Evolutionary conservation across 768 basidiomycete species (phyloP), one percentile per base, ranked within the genome.

Genomic region (Collybiopsis luxurians): DNA sequence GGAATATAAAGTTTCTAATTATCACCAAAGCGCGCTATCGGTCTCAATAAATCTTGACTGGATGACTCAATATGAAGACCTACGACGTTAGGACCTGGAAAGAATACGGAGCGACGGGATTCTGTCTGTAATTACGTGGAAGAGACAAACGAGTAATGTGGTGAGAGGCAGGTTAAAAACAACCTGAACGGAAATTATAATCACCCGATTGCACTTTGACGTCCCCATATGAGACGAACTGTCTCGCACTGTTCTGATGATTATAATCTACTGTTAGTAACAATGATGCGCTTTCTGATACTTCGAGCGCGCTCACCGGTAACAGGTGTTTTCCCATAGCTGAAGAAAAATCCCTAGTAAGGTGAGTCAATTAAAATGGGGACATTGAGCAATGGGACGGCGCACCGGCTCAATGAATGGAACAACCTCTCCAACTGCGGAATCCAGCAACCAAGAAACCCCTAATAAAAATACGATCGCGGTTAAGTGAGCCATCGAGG

Each of bases 61-160:
- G 11, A 2, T 1, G 44, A 23, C 7, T 59, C 28, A 21, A 21
- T 27, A 68, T 59, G 63, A 23, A 13, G 5, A 50, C 50, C 17
- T 26, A 81, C 75, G 80, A 82, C 7, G 75, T 75, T 57, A 75
- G 81, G 11, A 83, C 72, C 59, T 80, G 76, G 34, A 82, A 67
- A 53, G 66, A 78, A 63, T 81, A 83, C 5, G 82, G 81, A 2
- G 79, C 75, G 4, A 68, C 70, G 0, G 79, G 79, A 57, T 73
- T 73, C 11, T 74, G 73, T 5, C 80, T 83, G 51, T n/a, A n/a
- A n/a, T n/a, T n/a, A n/a, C n/a, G n/a, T n/a, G n/a, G n/a, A 10
- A 47, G 50, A 23, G 30, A 27, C 43, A 11, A 51, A 26, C 21
- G 1, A 4, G 34, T 23, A 26, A 45, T 21, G 7, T 23, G 44